phyloP scores from a whole-genome alignment of 306 rosid species.

The Chamaecrista fasciculata region DNA sequence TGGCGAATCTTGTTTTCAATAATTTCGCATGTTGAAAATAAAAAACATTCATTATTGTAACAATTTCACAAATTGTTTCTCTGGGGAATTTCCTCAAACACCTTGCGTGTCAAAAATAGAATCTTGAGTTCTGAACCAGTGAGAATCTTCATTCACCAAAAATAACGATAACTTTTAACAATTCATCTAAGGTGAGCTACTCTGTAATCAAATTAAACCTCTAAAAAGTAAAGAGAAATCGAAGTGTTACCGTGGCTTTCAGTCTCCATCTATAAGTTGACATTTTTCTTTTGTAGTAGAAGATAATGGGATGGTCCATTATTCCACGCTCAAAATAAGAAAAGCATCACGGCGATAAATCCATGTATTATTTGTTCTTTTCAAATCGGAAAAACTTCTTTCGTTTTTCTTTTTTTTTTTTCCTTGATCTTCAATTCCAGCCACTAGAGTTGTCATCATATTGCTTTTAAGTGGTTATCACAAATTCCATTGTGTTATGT shows the following conservation, averaged over 20 bases:
- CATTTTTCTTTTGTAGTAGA: constrained; percentile 12
- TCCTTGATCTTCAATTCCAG: constrained; percentile 4
- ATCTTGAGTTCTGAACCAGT: background rate
- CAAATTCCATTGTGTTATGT: background rate
- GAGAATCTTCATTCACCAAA: background rate
- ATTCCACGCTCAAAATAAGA: constrained; percentile 25
- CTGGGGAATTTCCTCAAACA: constrained; percentile 16
- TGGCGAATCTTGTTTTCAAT: constrained; percentile 13
- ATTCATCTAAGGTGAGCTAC: constrained; percentile 1
- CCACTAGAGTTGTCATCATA: constrained; percentile 5
- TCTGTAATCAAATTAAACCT: background rate
- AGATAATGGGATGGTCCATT: constrained; percentile 27
- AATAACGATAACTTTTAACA: background rate
- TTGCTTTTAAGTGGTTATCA: constrained; percentile 4
- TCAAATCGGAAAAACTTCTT: constrained; percentile 14
- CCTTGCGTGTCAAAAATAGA: background rate
- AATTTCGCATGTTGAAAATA: background rate
- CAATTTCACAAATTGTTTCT: background rate
- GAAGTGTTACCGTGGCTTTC: constrained; percentile 14
- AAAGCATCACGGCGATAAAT: constrained; percentile 14
- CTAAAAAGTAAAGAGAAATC: background rate
- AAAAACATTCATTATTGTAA: background rate
- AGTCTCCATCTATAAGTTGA: constrained; percentile 18
- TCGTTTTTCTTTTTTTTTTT: constrained; percentile 7
- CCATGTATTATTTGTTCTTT: background rate